Evolutionary conservation across 441 rosid species (phyloP), one percentile per base, ranked within the genome.

Genomic region (Pelargonium citronellum): DNA sequence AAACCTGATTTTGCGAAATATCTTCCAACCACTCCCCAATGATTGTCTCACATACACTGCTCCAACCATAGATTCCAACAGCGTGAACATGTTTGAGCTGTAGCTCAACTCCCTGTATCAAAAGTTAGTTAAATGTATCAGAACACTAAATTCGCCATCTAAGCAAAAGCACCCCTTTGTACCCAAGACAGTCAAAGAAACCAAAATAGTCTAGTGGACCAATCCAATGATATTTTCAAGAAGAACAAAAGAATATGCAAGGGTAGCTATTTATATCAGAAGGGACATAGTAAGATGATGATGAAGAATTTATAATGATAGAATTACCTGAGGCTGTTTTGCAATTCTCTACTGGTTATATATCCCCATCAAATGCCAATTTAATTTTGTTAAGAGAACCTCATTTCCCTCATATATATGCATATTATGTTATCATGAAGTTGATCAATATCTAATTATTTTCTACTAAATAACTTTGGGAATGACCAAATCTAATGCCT

Each of bases 11-110:
- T 78, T 87, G 97, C 68, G 97, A 96, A 74, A 96, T 78, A 85
- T 96, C 99, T 82, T 90, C 96, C 88, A 96, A 78, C 99, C 99
- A 96, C 75, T 93, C 95, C 71, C 92, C 97, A n/a, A 89, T 51
- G 69, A 91, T 82, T 78, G 91, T 89, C 81, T 93, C 99, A 77
- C 91, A 89, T 64, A 91, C 92, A 73, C 82, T 83, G 44, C 84
- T 87, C 98, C 98, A 96, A 46, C 99, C 99, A 71, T 91, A 96
- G 51, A 91, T 82, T 67, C 97, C 97, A 79, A 83, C 87, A 70
- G 96, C 87, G 67, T 90, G 89, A 69, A 93, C 99, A 75, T 89
- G 93, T 83, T 91, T 93, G 79, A 96, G 99, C 80, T 86, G 83
- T 75, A 96, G 86, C 84, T 89, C 96, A 70, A 96, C 84, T 51